A percentile compares a stretch with the other conserved stretches of the same genome.
Evolutionary conservation across 148 eudicot species (phyloP).

Genomic region (Amaranthus cruentus): DNA sequence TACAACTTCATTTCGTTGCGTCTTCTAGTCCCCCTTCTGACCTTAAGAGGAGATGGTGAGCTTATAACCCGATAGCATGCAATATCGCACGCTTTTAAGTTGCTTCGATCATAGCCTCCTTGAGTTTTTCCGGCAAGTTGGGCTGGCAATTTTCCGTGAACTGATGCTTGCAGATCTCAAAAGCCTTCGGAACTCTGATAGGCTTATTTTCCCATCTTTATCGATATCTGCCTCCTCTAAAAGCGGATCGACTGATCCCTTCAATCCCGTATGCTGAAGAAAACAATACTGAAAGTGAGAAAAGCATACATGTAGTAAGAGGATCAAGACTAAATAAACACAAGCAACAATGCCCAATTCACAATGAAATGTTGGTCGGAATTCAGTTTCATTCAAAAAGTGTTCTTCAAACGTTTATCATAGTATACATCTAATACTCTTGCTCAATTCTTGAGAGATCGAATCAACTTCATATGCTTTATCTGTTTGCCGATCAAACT

Average conservation of each 20-base stretch:
- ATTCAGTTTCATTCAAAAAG: no score
- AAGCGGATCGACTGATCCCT: slow-evolving; percentile 85
- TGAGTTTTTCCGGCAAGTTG: slow-evolving; percentile 24
- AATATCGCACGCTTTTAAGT: background rate
- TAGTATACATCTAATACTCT: no score
- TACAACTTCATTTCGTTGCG: slow-evolving; percentile 1
- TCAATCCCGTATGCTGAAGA: slow-evolving; percentile 76
- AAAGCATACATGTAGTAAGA: background rate
- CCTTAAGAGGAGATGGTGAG: slow-evolving; percentile 5
- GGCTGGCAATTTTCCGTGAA: slow-evolving; percentile 41
- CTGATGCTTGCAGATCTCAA: slow-evolving; percentile 86
- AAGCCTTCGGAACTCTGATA: slow-evolving; percentile 79
- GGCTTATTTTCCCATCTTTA: slow-evolving; percentile 88
- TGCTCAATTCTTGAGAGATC: no score
- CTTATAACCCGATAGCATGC: slow-evolving; percentile 2
- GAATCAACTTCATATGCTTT: no score
- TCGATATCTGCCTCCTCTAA: slow-evolving; percentile 91
- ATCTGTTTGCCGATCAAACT: no score
- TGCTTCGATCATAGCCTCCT: slow-evolving; percentile 12
- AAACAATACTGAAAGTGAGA: background rate
- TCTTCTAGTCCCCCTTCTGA: slow-evolving; percentile 2
- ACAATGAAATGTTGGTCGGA: no score
- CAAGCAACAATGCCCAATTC: no score
- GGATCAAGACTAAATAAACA: no score
- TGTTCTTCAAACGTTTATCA: no score